Evolutionary conservation across 2,329 filamentous ascomycete genomes (phyloP), one percentile per base, ranked within the genome.

Genomic region (Aquanectria penicillioides): DNA sequence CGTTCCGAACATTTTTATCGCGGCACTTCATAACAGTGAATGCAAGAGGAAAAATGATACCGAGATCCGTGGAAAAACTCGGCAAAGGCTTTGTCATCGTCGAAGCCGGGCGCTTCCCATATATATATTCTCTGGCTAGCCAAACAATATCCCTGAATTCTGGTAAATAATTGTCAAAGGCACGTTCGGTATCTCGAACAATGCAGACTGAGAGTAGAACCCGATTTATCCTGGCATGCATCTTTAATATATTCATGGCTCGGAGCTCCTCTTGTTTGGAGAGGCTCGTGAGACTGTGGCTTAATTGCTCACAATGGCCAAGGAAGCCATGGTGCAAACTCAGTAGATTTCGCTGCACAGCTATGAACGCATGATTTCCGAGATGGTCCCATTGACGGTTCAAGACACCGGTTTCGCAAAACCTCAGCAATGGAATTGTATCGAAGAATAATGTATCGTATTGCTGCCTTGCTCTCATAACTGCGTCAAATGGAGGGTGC

Each of bases 381-480:
- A 46, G 28, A 28, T 46, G 41, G 7, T 46, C 41, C 41, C 41
- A 46, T 17, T 28, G 28, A 8, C 33, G 41, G 17, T 46, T 46
- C n/a, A 33, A 31, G 23, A 46, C 41, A 29, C 33, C 33, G 6
- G 41, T 28, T 13, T 46, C 41, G 41, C 41, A 46, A 12, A 23
- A 46, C 26, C 20, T 33, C 12, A 20, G 29, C 28, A 46, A 28
- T 20, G 41, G 41, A 29, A 31, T 26, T n/a, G 26, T 20, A 20
- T 46, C 29, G 26, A 28, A 46, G 18, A 46, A 46, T 20, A 46
- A 18, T 28, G 33, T 33, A 28, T 46, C 41, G 17, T 46, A 46
- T 17, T 18, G 41, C 26, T 46, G 26, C 41, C 33, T 46, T 13
- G 26, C 41, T 13, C 17, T 28, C 41, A 31, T 28, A n/a, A 46